phyloP scores from a whole-genome alignment of 2,329 filamentous ascomycete species.

The Raffaelea arxii region DNA sequence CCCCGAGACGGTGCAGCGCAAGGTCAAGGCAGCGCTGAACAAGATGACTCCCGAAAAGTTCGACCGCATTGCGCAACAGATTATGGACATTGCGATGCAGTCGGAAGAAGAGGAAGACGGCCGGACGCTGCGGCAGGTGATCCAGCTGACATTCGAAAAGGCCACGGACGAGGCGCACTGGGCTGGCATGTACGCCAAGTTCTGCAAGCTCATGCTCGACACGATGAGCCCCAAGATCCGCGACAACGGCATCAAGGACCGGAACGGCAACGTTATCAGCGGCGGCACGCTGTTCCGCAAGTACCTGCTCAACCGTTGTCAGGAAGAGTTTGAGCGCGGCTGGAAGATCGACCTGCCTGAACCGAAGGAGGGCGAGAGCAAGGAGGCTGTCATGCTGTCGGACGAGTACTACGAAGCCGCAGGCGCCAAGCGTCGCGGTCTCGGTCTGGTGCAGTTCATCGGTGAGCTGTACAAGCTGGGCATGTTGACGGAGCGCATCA shows the following conservation, averaged over 20 bases:
- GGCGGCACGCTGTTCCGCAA: slow-evolving; percentile 95
- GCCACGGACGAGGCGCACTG: slow-evolving; percentile 97
- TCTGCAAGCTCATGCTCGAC: slow-evolving; percentile 94
- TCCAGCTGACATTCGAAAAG: slow-evolving; percentile 98
- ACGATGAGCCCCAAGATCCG: slow-evolving; percentile 92
- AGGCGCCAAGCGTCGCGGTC: slow-evolving; percentile 89
- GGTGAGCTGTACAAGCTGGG: slow-evolving; percentile 97
- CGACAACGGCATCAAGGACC: slow-evolving; percentile 90
- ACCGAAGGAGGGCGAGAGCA: slow-evolving; percentile 64
- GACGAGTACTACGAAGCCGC: slow-evolving; percentile 95
- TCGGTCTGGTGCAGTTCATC: slow-evolving; percentile 98
- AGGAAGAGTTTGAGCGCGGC: slow-evolving; percentile 96
- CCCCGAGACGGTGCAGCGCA: slow-evolving; percentile 90
- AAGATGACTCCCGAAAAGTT: slow-evolving; percentile 99
- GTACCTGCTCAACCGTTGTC: slow-evolving; percentile 95
- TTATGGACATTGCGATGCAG: slow-evolving; percentile 83
- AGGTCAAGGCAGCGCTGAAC: slow-evolving; percentile 97
- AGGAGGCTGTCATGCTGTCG: slow-evolving; percentile 75
- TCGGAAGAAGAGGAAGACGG: slow-evolving; percentile 94
- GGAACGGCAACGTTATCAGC: slow-evolving; percentile 75
- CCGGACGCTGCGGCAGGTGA: slow-evolving; percentile 90
- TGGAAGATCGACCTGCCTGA: slow-evolving; percentile 86
- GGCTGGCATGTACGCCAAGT: slow-evolving; percentile 98
- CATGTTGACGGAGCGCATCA: slow-evolving; percentile 98
- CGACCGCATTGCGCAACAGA: slow-evolving; percentile 87